Evolutionary conservation across 257 asterid genomes (phyloP).

Genomic region (Oldenlandia corymbosa): DNA sequence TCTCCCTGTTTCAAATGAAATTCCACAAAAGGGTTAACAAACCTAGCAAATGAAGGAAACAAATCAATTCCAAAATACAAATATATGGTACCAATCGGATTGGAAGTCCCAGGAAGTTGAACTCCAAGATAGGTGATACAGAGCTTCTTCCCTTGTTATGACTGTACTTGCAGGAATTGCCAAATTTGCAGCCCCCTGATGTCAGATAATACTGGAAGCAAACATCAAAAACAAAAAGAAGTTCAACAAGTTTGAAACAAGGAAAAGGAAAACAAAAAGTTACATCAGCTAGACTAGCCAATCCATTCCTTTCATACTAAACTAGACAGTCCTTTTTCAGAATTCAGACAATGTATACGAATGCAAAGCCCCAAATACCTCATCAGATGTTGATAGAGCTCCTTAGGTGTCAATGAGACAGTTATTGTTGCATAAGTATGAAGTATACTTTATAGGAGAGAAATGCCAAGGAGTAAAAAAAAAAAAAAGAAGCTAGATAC

Average conservation of each 20-base stretch:
- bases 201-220: conserved; percentile 39
- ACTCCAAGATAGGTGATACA: conserved; percentile 29
- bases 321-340: no score
- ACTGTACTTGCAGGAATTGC: conserved; percentile 37
- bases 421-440: not conserved
- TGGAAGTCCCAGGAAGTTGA: conserved; percentile 46
- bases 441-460: not conserved
- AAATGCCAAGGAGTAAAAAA: no score
- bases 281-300: no score
- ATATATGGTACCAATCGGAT: conserved; percentile 27
- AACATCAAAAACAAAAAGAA: conserved; percentile 8
- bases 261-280: no score
- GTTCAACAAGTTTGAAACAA: no score
- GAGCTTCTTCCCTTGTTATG: conserved; percentile 30
- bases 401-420: no score
- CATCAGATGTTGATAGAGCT: no score
- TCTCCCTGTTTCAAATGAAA: conserved; percentile 47
- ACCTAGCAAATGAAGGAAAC: not conserved
- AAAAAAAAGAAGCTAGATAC: not conserved
- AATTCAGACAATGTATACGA: not conserved
- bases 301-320: no score
- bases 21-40: not conserved
- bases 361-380: not conserved
- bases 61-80: not conserved
- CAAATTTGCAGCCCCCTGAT: conserved; percentile 42